Conservation (phyloP, 176 grass and related monocot genomes). For the Dactylis glomerata region DNA sequence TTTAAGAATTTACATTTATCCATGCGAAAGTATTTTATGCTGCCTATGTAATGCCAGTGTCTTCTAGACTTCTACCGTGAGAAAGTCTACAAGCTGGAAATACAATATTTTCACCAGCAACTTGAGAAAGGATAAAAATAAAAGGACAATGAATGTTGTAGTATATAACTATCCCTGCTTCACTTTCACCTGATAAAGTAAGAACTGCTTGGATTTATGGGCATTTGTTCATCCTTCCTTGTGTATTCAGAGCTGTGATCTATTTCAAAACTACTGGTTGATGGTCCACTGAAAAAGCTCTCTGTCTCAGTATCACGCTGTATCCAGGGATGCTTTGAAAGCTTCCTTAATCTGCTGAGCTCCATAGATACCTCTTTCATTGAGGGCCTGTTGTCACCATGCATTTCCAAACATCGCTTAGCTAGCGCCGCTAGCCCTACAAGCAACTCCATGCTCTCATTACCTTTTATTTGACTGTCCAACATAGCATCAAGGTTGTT, state of each 20-base stretch:
- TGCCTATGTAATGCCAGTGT: background rate
- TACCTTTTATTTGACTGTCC: background rate
- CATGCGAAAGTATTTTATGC: background rate
- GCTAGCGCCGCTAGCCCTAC: background rate
- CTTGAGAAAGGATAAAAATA: background rate
- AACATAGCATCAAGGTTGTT: conserved; percentile 2
- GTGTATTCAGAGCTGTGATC: background rate
- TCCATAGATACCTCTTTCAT: conserved; percentile 22
- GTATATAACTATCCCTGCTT: background rate
- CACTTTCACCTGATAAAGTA: background rate
- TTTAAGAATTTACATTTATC: background rate
- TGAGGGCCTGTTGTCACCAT: background rate
- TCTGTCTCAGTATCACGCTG: background rate
- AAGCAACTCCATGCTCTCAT: background rate
- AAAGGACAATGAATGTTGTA: no score
- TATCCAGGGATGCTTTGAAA: background rate
- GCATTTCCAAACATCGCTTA: conserved; percentile 13
- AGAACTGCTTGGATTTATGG: background rate
- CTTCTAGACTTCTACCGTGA: background rate
- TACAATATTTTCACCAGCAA: background rate
- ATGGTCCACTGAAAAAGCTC: background rate
- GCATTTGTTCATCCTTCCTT: background rate
- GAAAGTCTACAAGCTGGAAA: background rate
- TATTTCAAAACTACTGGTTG: background rate
- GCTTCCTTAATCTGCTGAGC: conserved; percentile 9